Conservation (phyloP, 2,329 filamentous ascomycete genomes). For the Ophiostoma sp. region DNA sequence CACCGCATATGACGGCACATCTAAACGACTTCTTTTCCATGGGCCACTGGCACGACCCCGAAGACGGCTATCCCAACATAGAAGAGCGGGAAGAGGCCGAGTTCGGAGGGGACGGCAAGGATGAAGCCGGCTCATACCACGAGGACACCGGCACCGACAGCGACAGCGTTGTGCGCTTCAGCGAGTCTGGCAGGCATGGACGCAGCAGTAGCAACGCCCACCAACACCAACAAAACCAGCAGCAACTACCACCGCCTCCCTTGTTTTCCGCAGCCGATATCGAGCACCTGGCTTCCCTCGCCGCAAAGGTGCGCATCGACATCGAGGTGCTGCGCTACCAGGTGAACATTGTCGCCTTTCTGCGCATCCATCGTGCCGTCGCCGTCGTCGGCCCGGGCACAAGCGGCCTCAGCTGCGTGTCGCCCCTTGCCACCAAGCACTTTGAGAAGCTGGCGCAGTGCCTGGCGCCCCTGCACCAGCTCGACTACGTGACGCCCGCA, state of each 20-base stretch:
- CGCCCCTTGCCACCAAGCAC: conserved; percentile 71
- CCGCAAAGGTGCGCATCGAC: conserved; percentile 56
- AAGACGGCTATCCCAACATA: conserved; percentile 68
- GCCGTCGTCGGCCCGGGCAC: conserved; percentile 36
- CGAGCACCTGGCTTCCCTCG: conserved; percentile 53
- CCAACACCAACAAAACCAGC: background rate
- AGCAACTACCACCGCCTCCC: background rate
- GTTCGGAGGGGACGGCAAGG: conserved; percentile 30
- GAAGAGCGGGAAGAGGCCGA: conserved; percentile 56
- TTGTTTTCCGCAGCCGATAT: conserved; percentile 42
- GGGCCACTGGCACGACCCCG: conserved; percentile 73
- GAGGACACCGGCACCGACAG: background rate
- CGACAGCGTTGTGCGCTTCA: conserved; percentile 24
- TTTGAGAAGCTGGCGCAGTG: conserved; percentile 64
- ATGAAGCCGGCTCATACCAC: background rate
- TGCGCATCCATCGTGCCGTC: conserved; percentile 83
- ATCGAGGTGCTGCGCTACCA: conserved; percentile 79
- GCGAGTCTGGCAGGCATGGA: conserved; percentile 30
- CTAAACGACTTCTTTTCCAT: conserved; percentile 82
- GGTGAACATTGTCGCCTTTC: conserved; percentile 79
- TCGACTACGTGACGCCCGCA: conserved; percentile 77
- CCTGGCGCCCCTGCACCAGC: conserved; percentile 73
- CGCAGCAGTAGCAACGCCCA: background rate
- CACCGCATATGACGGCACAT: conserved; percentile 50
- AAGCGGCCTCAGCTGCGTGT: conserved; percentile 53